A percentile compares a stretch with the other conserved stretches of the same genome.
These are phyloP conservation scores for Evansstolkia leycettana DNA, from an alignment of 495 filamentous ascomycete species.

Conservation along the genomic window DNA sequence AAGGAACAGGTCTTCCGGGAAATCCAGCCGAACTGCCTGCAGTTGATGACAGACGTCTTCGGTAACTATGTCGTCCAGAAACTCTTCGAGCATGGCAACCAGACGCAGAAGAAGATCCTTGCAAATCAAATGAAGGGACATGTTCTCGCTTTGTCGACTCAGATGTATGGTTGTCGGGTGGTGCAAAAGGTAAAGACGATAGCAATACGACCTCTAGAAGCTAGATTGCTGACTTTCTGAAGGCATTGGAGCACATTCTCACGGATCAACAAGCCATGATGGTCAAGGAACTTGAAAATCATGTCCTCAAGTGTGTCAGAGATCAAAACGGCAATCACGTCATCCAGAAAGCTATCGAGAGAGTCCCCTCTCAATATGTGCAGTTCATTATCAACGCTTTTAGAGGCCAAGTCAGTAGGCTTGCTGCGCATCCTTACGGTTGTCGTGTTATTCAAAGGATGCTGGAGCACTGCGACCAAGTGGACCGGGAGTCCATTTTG, in stretches of 20 bases:
- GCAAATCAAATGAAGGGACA: constrained; percentile 80
- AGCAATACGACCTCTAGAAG: neutral
- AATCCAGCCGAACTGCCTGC: constrained; percentile 67
- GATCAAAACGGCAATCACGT: constrained; percentile 96
- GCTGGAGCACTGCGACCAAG: constrained; percentile 70
- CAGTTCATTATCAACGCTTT: constrained; percentile 85
- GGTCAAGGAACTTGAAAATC: constrained; percentile 69
- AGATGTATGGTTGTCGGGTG: constrained; percentile 94
- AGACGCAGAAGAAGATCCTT: constrained; percentile 79
- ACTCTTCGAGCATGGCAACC: constrained; percentile 93
- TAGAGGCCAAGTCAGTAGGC: constrained; percentile 60
- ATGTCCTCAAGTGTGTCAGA: constrained; percentile 70
- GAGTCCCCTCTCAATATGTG: constrained; percentile 69
- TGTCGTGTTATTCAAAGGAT: constrained; percentile 92
- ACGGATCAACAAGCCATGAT: constrained; percentile 79
- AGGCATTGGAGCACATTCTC: constrained; percentile 88
- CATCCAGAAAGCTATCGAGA: constrained; percentile 87
- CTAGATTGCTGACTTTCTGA: constrained; percentile 6
- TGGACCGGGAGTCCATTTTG: constrained; percentile 58
- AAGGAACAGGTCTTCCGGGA: constrained; percentile 90
- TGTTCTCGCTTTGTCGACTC: constrained; percentile 62
- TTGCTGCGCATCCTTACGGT: constrained; percentile 74
- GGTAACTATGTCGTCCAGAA: constrained; percentile 99
- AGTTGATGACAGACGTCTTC: constrained; percentile 92
- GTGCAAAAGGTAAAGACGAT: constrained; percentile 65